Conservation (phyloP, 2,329 filamentous ascomycete species). For the Teratosphaeria viscida region DNA sequence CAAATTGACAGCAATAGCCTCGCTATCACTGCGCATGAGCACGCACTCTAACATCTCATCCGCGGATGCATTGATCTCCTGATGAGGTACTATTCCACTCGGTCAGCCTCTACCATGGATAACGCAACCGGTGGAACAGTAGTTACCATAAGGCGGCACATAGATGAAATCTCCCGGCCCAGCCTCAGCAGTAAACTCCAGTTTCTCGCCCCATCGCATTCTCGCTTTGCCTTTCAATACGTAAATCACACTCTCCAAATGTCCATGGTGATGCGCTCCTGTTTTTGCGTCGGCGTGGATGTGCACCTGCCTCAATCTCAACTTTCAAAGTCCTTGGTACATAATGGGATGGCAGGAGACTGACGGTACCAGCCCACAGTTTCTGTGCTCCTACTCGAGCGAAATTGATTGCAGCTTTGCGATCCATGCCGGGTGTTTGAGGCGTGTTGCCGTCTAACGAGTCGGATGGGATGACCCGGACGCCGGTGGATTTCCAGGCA, state of each 20-base stretch:
- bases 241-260: slow-evolving; percentile 38
- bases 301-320: slow-evolving; percentile 18
- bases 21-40: slow-evolving; percentile 33
- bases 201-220: slow-evolving; percentile 37
- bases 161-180: slow-evolving; percentile 39
- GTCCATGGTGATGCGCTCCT: slow-evolving; percentile 36
- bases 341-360: not conserved
- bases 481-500: slow-evolving; percentile 32
- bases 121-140: not conserved
- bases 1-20: slow-evolving; percentile 36
- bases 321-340: not conserved
- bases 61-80: slow-evolving; percentile 36
- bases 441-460: slow-evolving; percentile 33
- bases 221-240: slow-evolving; percentile 35
- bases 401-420: slow-evolving; percentile 36
- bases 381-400: slow-evolving; percentile 35
- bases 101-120: not conserved
- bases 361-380: slow-evolving; percentile 33
- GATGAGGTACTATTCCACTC: slow-evolving; percentile 25
- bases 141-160: slow-evolving; percentile 30
- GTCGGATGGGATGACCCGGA: slow-evolving; percentile 33
- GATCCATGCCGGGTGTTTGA: slow-evolving; percentile 31
- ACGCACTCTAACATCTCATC: slow-evolving; percentile 35
- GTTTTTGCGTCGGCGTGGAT: slow-evolving; percentile 37
- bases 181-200: slow-evolving; percentile 37